Evolutionary conservation across 108 stramenopile genomes (phyloP), one percentile per base, ranked within the genome.

Genomic region (Parmales sp.): DNA sequence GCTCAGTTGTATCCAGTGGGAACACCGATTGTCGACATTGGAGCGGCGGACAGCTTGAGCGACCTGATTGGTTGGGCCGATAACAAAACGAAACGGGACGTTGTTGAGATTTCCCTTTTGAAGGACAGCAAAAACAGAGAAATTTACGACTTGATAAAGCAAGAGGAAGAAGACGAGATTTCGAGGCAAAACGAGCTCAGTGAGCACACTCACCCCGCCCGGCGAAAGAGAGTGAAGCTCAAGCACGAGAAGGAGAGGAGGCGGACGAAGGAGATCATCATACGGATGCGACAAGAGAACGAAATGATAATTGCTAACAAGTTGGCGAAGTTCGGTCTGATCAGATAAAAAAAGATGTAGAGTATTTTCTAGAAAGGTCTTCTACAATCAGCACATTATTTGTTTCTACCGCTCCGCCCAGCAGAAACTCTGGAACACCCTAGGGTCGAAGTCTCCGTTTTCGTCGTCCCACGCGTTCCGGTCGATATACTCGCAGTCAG

Each of bases 341-440:
- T 60, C 25, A 20, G 54, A 5, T 60, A 34, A 20, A 2, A 3
- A 34, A 23, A 23, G 49, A 16, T 9, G 49, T n/a, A n/a, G n/a
- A n/a, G n/a, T n/a, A n/a, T n/a, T 43, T 13, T 43, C 11, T 43
- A 43, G 8, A 43, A 43, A 16, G 16, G 41, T 8, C 8, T 43
- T 43, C 16, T 43, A 43, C 16, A 8, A 43, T 43, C 16, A n/a
- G n/a, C n/a, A n/a, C n/a, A n/a, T n/a, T n/a, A n/a, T n/a, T n/a
- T n/a, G n/a, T n/a, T n/a, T n/a, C n/a, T n/a, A 23, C 28, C 37
- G 68, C 50, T 83, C 80, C 0, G 69, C 78, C 91, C 91, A 92
- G 37, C 90, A 86, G 77, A 92, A 92, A 9, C 82, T 82, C 72
- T 92, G 91, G 78, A 90, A 92, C n/a, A 90, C 89, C 45, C 91